Base-by-base conservation (phyloP, 495 filamentous ascomycete species). In the Penicillium waksmanii region DNA sequence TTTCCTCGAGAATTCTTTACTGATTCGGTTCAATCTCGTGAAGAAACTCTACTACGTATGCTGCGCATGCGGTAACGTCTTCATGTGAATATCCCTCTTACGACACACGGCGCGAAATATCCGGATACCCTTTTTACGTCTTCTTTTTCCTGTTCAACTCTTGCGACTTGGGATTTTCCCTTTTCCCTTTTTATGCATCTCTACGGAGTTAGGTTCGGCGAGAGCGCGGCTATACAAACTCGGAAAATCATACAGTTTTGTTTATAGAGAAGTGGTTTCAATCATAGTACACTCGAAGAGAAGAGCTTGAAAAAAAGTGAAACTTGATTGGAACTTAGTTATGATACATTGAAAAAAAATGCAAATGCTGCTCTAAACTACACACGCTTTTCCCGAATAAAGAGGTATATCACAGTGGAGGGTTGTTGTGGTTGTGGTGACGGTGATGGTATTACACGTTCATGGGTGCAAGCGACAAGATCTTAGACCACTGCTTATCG, bases 21-120 rank as follows among this genome's bases (percentile, higher is more conserved):
- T 36, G 34, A 36, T 2, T 36, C 34, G 5, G n/a, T 15, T n/a
- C 25, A 42, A 25, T 43, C 36, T 33, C 33, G 36, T 15, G 35
- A 35, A 98, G 93, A 97, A 93, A 93, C 84, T 98, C 12, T 98
- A 96, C 75, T 97, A 92, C 72, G 95, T 98, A 44, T 98, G 95
- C 79, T 94, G 90, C 79, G 83, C 84, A 21, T 98, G 95, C 72
- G 92, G 91, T 65, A 87, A 91, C 66, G 93, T 96, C 62, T 96
- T 90, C 75, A 83, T 90, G 62, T 80, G 71, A 77, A 65, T 8
- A n/a, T 62, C 19, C n/a, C 40, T 56, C 56, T 61, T 68, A 63
- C 59, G 57, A 59, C 54, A 59, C 23, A 23, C 58, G 62, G 48
- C 56, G 60, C 63, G 56, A 31, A 31, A 61, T 65, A 54, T 53